phyloP scores from a whole-genome alignment of 345 rosid genomes.

The Salix purpurea region DNA sequence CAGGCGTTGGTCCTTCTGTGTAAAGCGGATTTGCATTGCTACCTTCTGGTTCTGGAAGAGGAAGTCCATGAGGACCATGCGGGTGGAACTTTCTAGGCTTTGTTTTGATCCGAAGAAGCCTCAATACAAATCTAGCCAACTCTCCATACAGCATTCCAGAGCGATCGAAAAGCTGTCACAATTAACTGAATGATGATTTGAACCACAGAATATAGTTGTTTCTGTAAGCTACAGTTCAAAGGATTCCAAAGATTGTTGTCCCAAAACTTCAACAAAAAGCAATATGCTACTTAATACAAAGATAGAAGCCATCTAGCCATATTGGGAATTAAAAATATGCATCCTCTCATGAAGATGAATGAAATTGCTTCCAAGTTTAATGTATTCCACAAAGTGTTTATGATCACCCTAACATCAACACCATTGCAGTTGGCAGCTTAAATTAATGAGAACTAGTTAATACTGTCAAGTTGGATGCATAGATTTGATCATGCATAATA shows the following conservation, averaged over 20 bases:
- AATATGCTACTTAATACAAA: not conserved
- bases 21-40: conserved; percentile 35
- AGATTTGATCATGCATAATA: not conserved
- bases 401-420: not conserved
- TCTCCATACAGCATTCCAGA: conserved; percentile 73
- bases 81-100: conserved; percentile 52
- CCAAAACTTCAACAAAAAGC: not conserved
- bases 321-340: not conserved
- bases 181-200: not conserved
- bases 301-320: not conserved
- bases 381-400: not conserved
- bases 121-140: conserved; percentile 73
- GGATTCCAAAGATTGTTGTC: not conserved
- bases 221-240: not conserved
- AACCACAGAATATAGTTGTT: not conserved
- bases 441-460: not conserved
- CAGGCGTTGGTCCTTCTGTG: conserved; percentile 59
- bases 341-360: not conserved
- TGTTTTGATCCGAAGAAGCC: conserved; percentile 61
- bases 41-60: conserved; percentile 35
- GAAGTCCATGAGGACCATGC: conserved; percentile 48
- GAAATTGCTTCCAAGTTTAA: not conserved
- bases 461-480: not conserved
- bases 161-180: conserved; percentile 72
- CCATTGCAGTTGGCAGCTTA: not conserved